A percentile compares a stretch with the other conserved stretches of the same genome.
Evolutionary conservation across 169 alveolate genomes (phyloP).

Genomic region (Plasmodium gaboni): DNA sequence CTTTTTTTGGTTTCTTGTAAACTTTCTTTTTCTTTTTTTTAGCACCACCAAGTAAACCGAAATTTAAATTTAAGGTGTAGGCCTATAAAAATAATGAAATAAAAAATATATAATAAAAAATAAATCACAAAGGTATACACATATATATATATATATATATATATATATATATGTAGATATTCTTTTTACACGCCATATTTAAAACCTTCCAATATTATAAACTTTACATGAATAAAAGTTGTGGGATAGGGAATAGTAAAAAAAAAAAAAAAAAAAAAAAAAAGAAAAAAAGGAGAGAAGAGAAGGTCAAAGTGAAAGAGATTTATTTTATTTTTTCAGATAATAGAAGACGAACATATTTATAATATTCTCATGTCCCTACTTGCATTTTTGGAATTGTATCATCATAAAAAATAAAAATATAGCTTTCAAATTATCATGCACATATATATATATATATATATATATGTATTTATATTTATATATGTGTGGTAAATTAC

Average conservation of each 20-base stretch:
- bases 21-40: conserved; percentile 95
- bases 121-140: not conserved
- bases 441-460: not conserved
- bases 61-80: conserved; percentile 55
- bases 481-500: not conserved
- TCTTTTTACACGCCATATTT: no score
- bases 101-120: not conserved
- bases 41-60: conserved; percentile 91
- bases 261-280: not conserved
- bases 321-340: conserved; percentile 73
- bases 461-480: not conserved
- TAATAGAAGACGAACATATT: conserved; percentile 52
- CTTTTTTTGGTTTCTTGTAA: conserved; percentile 94
- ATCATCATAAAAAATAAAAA: conserved; percentile 77
- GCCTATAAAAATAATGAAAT: conserved; percentile 13
- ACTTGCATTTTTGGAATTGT: conserved; percentile 59
- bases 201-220: no score
- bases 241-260: no score
- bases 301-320: not conserved
- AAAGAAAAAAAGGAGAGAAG: not conserved
- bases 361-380: conserved; percentile 77
- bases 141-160: not conserved
- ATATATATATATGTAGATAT: not conserved
- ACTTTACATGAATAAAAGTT: no score
- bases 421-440: conserved; percentile 8